Evolutionary conservation across 208 protist species (phyloP).

Genomic region (Blastocrithidia nonstop): DNA sequence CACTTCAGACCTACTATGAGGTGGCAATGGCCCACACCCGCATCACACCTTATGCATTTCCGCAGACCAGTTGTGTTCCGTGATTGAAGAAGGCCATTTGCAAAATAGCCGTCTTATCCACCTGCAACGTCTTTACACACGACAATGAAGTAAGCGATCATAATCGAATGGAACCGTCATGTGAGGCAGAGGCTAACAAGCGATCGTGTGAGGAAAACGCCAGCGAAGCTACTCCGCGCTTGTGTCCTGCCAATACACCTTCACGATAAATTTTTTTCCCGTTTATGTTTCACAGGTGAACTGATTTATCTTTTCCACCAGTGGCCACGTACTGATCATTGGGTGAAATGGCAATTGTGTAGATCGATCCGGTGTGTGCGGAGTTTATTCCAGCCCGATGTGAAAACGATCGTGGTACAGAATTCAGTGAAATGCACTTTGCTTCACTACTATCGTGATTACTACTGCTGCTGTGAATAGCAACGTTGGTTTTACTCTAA

Average conservation of each 20-base stretch:
- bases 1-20: conserved; percentile 64
- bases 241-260: conserved; percentile 65
- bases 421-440: not conserved
- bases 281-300: conserved; percentile 65
- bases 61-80: conserved; percentile 72
- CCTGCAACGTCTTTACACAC: conserved; percentile 76
- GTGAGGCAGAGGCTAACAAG: conserved; percentile 69
- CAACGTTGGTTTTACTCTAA: not conserved
- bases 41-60: conserved; percentile 78
- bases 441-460: not conserved
- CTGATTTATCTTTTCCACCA: conserved; percentile 76
- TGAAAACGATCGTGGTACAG: conserved; percentile 10
- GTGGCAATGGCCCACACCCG: conserved; percentile 80
- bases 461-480: not conserved
- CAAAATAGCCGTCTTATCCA: conserved; percentile 57
- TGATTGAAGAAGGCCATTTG: conserved; percentile 79
- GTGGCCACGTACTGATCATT: conserved; percentile 85
- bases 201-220: conserved; percentile 72
- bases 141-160: conserved; percentile 75
- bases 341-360: conserved; percentile 56
- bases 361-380: conserved; percentile 68
- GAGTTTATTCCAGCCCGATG: conserved; percentile 52
- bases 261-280: conserved; percentile 73
- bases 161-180: conserved; percentile 75
- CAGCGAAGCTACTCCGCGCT: conserved; percentile 56